A percentile compares a stretch with the other conserved stretches of the same genome.
phyloP scores from a whole-genome alignment of 129 eudicot genomes.

The Escallonia rubra region DNA sequence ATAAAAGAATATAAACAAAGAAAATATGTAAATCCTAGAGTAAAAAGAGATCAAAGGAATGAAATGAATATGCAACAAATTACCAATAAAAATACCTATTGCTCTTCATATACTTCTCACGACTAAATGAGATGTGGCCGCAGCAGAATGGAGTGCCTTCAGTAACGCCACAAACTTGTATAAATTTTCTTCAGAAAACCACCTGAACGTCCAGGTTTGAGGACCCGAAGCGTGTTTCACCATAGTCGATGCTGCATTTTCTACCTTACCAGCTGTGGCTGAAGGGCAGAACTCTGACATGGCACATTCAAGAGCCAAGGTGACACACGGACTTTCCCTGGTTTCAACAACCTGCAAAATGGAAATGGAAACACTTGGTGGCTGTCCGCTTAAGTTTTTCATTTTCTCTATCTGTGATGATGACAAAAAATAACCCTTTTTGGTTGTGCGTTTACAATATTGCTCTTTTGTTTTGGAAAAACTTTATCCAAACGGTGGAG shows the following conservation, averaged over 20 bases:
- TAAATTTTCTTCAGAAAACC: slow-evolving; percentile 49
- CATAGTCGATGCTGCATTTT: not conserved
- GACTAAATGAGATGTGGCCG: slow-evolving; percentile 22
- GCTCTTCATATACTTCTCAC: slow-evolving; percentile 16
- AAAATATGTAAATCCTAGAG: slow-evolving; percentile 1
- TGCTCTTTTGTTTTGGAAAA: too few species aligned
- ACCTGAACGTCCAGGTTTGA: slow-evolving; percentile 51
- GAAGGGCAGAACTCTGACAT: slow-evolving; percentile 19
- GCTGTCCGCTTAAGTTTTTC: not conserved
- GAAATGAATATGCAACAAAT: slow-evolving; percentile 31
- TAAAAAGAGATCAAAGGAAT: slow-evolving; percentile 30
- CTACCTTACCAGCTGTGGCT: not conserved
- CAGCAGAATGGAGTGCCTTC: slow-evolving; percentile 41
- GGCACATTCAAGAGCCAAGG: slow-evolving; percentile 27
- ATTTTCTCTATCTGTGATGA: too few species aligned
- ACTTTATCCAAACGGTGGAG: too few species aligned
- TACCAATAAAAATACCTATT: not conserved
- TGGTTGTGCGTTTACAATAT: too few species aligned
- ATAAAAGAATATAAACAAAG: slow-evolving; percentile 12
- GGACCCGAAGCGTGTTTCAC: slow-evolving; percentile 17
- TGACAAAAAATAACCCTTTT: too few species aligned
- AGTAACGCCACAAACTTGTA: slow-evolving; percentile 40
- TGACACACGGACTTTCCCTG: slow-evolving; percentile 24
- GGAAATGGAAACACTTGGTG: not conserved
- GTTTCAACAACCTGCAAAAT: slow-evolving; percentile 39